Evolutionary conservation across 352 stramenopile species (phyloP).

Genomic region (Blastocystis sp.): DNA sequence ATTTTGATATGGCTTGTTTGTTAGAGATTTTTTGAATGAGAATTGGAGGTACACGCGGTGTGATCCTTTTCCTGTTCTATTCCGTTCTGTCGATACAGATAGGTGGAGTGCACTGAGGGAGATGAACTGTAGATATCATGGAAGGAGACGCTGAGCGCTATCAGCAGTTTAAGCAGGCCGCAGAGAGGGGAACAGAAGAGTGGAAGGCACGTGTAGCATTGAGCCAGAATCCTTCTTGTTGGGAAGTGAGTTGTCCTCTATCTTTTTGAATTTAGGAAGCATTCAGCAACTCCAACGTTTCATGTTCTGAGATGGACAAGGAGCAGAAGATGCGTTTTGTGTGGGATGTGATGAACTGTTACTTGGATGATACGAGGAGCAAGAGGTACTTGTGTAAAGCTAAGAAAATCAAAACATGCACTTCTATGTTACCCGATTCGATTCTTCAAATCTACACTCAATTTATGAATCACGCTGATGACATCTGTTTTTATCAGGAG

Average conservation of each 20-base stretch:
- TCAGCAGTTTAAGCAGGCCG: not conserved
- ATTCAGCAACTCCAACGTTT: not conserved
- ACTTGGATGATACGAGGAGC: slow-evolving; percentile 12
- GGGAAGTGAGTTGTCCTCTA: not conserved
- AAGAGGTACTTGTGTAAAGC: not conserved
- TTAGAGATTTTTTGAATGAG: not conserved
- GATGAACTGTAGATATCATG: not conserved
- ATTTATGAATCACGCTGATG: slow-evolving; percentile 34
- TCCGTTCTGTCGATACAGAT: not conserved
- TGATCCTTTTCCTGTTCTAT: not conserved
- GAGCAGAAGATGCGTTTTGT: slow-evolving; percentile 38
- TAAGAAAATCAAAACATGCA: not conserved
- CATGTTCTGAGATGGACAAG: slow-evolving; percentile 12
- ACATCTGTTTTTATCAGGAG: slow-evolving; percentile 8
- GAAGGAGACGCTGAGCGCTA: not conserved
- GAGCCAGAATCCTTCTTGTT: slow-evolving; percentile 17
- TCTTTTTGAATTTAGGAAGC: not conserved
- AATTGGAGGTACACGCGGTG: not conserved
- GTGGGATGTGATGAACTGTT: slow-evolving; percentile 25
- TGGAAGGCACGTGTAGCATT: not conserved
- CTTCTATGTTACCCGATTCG: not conserved
- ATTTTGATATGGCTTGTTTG: slow-evolving; percentile 74
- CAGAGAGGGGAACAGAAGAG: not conserved
- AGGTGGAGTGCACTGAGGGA: not conserved
- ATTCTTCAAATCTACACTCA: slow-evolving; percentile 45